Percentiles rank a stretch among this genome's conserved stretches.
Conservation (phyloP, 805 yeast species). For the Lipomyces mesembrius region DNA sequence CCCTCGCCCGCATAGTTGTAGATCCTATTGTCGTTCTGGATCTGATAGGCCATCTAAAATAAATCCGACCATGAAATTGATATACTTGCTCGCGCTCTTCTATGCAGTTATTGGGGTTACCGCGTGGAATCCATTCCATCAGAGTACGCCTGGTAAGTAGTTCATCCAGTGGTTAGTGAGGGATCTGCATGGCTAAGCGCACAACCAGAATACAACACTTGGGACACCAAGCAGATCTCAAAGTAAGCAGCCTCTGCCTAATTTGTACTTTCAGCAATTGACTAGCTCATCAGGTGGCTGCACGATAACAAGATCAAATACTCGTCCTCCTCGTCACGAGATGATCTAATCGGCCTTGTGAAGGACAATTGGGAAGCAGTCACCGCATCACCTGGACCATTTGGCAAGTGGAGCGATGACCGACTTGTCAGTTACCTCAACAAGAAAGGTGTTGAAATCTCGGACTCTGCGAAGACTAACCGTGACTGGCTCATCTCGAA, state of each 20-base stretch:
- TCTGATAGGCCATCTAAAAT: background rate
- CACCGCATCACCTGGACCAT: conserved; percentile 22
- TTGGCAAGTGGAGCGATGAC: conserved; percentile 29
- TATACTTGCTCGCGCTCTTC: conserved; percentile 5
- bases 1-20: background rate
- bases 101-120: conserved; percentile 7
- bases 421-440: conserved; percentile 18
- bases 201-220: conserved; percentile 35
- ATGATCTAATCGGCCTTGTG: conserved; percentile 34
- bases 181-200: background rate
- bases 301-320: conserved; percentile 24
- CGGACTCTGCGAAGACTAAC: conserved; percentile 16
- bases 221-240: conserved; percentile 45
- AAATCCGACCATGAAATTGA: conserved; percentile 6
- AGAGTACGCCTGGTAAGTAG: conserved; percentile 20
- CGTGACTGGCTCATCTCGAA: conserved; percentile 33
- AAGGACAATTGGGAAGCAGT: conserved; percentile 32
- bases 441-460: conserved; percentile 24
- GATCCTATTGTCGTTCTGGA: background rate
- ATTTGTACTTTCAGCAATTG: background rate
- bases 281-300: conserved; percentile 20
- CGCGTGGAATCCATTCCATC: conserved; percentile 8
- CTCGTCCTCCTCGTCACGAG: conserved; percentile 17
- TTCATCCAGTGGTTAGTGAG: background rate
- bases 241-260: conserved; percentile 7